Conservation (phyloP, 257 asterid genomes). For the Lithospermum erythrorhizon region DNA sequence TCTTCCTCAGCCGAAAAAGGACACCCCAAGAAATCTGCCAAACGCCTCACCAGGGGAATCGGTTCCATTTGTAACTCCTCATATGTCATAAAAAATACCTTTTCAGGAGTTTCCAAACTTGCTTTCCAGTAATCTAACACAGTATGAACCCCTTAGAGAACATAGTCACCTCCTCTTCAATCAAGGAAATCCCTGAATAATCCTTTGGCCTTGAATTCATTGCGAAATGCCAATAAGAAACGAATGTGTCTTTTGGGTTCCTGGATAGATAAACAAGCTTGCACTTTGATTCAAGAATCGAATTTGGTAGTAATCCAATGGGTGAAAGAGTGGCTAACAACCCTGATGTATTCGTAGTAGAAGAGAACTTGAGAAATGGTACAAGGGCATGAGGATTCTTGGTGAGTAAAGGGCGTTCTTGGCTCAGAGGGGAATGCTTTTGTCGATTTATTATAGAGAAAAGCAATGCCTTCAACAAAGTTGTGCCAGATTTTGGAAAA, state of each 20-base stretch:
- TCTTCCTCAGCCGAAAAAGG: too few species aligned
- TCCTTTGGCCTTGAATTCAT: too few species aligned
- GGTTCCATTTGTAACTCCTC: too few species aligned
- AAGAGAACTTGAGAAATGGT: conserved; percentile 1
- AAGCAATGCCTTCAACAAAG: conserved; percentile 13
- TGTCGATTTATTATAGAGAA: conserved; percentile 8
- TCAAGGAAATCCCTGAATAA: too few species aligned
- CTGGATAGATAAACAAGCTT: conserved; percentile 13
- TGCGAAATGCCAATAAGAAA: too few species aligned
- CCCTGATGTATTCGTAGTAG: neutral
- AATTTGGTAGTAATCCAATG: neutral
- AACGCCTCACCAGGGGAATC: too few species aligned
- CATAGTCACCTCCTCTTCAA: too few species aligned
- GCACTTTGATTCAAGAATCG: neutral
- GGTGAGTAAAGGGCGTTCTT: conserved; percentile 13
- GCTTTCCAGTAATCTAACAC: too few species aligned
- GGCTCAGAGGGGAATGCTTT: neutral
- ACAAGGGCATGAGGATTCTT: conserved; percentile 16
- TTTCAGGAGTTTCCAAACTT: too few species aligned
- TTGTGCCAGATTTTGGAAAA: conserved; percentile 35
- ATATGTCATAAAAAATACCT: too few species aligned
- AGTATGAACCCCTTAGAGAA: too few species aligned
- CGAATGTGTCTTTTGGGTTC: conserved; percentile 3
- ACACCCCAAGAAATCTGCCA: too few species aligned
- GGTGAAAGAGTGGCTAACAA: conserved; percentile 11